Percentiles rank a stretch among this genome's conserved stretches.
phyloP scores from a whole-genome alignment of 371 early-diverging fungal genomes.

The Mucor plumbeus region DNA sequence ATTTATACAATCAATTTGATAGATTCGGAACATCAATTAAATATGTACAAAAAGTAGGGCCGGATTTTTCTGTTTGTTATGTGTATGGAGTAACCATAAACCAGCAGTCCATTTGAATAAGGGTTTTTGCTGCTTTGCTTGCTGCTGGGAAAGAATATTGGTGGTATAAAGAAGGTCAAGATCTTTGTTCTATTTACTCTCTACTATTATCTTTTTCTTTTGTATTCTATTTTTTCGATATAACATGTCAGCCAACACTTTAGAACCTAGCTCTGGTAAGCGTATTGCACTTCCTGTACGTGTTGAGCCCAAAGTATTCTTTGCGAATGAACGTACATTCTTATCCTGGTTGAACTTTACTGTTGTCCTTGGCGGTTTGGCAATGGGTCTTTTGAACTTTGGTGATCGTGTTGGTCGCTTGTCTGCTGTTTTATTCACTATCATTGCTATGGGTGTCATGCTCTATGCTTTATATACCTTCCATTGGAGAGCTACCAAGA shows the following conservation, averaged over 20 bases:
- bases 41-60: too few species aligned
- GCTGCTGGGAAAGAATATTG: too few species aligned
- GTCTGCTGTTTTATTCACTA: constrained; percentile 65
- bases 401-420: constrained; percentile 62
- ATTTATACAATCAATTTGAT: too few species aligned
- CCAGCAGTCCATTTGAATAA: too few species aligned
- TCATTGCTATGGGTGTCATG: constrained; percentile 71
- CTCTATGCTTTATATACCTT: constrained; percentile 82
- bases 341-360: constrained; percentile 74
- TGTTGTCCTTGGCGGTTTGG: constrained; percentile 64
- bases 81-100: too few species aligned
- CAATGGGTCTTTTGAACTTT: constrained; percentile 71
- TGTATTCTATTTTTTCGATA: background rate
- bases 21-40: too few species aligned
- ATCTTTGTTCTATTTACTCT: background rate
- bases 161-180: background rate
- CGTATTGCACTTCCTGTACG: constrained; percentile 76
- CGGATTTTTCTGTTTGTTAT: too few species aligned
- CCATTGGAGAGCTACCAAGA: constrained; percentile 82
- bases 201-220: background rate
- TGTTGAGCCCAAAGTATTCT: constrained; percentile 80
- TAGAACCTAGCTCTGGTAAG: constrained; percentile 34
- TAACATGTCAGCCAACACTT: constrained; percentile 12
- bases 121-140: too few species aligned
- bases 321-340: constrained; percentile 74